These are phyloP conservation scores for Kwoniella sp. DNA, from an alignment of 768 basidiomycete species.

Conservation along the genomic window DNA sequence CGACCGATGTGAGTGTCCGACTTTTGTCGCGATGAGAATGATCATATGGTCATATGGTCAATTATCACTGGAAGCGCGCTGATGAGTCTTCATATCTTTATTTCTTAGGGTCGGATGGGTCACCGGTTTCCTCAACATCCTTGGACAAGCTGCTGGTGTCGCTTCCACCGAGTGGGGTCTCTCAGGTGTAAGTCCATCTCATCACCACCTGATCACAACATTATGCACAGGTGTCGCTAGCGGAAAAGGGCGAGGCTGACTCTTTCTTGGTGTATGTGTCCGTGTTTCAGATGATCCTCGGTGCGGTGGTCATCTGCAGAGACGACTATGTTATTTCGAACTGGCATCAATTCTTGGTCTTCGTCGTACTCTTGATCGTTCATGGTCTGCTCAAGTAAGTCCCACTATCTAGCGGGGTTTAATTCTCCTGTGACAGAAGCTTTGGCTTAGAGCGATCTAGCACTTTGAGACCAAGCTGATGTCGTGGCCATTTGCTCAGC, in stretches of 20 bases:
- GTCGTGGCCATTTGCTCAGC: neutral
- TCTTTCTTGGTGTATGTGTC: no score
- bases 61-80: neutral
- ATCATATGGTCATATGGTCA: neutral
- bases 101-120: slow-evolving; percentile 56
- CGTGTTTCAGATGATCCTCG: slow-evolving; percentile 55
- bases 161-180: slow-evolving; percentile 81
- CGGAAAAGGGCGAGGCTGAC: no score
- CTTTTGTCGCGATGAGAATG: neutral
- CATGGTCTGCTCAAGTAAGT: slow-evolving; percentile 70
- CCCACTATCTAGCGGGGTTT: neutral
- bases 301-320: slow-evolving; percentile 51
- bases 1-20: slow-evolving; percentile 44
- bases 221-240: no score
- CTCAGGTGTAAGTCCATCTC: slow-evolving; percentile 21
- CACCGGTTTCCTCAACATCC: slow-evolving; percentile 54
- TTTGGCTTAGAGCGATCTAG: neutral
- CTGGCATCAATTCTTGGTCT: slow-evolving; percentile 77
- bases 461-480: slow-evolving; percentile 1
- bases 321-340: slow-evolving; percentile 65
- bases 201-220: neutral
- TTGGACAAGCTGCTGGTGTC: slow-evolving; percentile 67
- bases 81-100: slow-evolving; percentile 15
- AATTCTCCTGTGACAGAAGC: no score
- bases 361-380: slow-evolving; percentile 71